phyloP scores from a whole-genome alignment of 1,284 basidiomycete genomes.

The Wallemia ichthyophaga region DNA sequence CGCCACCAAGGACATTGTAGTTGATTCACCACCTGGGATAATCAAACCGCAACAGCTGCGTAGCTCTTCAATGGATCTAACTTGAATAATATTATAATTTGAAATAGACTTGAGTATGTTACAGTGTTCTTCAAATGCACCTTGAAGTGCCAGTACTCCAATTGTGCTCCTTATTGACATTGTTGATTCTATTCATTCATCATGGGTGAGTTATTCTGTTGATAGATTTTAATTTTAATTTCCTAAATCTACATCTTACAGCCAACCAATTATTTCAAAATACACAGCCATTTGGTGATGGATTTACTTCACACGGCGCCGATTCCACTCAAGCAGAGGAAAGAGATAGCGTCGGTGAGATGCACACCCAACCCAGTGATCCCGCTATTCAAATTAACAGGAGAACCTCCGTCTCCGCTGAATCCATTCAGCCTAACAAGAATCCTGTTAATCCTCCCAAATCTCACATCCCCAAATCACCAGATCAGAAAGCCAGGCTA shows the following conservation, averaged over 20 bases:
- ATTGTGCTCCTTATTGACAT: neutral
- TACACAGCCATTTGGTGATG: neutral
- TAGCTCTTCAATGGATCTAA: constrained; percentile 2
- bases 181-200: neutral
- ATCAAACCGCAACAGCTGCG: constrained; percentile 47
- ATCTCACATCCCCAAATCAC: constrained; percentile 41
- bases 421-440: constrained; percentile 47
- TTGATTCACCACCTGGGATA: constrained; percentile 77
- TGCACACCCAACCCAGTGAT: neutral
- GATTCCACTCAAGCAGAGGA: neutral
- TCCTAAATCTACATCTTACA: no score
- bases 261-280: neutral
- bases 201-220: neutral
- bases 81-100: constrained; percentile 1
- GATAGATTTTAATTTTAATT: no score
- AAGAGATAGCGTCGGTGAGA: neutral
- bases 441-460: constrained; percentile 26
- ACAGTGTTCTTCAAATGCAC: neutral
- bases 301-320: neutral
- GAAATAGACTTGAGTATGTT: constrained; percentile 4
- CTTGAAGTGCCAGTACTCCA: neutral
- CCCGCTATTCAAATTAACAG: constrained; percentile 37
- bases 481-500: constrained; percentile 62
- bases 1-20: constrained; percentile 66
- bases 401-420: constrained; percentile 83